Conservation (phyloP, 2,329 filamentous ascomycete species). For the Aspergillus persii region DNA sequence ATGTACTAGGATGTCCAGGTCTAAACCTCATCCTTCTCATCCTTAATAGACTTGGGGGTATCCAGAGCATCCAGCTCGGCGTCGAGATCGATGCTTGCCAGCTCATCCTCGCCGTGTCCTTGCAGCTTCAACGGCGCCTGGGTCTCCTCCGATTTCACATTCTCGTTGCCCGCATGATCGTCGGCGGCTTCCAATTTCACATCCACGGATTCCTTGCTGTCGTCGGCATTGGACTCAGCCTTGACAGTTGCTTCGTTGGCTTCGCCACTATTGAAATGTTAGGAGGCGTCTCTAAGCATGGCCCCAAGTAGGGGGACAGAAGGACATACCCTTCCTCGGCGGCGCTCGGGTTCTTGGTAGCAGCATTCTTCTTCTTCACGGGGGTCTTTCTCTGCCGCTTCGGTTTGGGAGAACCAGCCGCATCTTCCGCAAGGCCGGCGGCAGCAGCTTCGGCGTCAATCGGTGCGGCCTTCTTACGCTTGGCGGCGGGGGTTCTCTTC, state of each 20-base stretch:
- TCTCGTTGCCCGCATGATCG: too few relatives aligned
- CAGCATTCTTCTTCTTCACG: constrained; percentile 19
- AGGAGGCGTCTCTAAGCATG: background rate
- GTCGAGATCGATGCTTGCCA: constrained; percentile 10
- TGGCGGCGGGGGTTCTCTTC: constrained; percentile 14
- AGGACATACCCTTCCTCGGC: constrained; percentile 1
- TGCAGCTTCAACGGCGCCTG: background rate
- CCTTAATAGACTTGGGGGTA: background rate
- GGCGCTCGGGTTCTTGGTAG: constrained; percentile 3
- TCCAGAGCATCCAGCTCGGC: constrained; percentile 14
- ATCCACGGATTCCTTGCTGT: background rate
- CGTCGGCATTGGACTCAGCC: background rate
- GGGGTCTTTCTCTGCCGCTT: constrained; percentile 23
- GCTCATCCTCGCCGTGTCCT: constrained; percentile 7
- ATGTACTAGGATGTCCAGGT: too few relatives aligned
- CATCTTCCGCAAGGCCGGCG: background rate
- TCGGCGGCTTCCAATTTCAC: background rate
- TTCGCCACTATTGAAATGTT: background rate
- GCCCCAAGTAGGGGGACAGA: background rate
- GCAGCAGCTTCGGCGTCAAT: constrained; percentile 6
- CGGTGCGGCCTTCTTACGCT: constrained; percentile 22
- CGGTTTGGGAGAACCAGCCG: constrained; percentile 11
- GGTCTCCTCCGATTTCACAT: background rate
- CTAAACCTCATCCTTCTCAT: background rate
- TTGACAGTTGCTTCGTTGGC: background rate